Evolutionary conservation across 176 grass and related monocot species (phyloP).

Genomic region (Carex pumila): DNA sequence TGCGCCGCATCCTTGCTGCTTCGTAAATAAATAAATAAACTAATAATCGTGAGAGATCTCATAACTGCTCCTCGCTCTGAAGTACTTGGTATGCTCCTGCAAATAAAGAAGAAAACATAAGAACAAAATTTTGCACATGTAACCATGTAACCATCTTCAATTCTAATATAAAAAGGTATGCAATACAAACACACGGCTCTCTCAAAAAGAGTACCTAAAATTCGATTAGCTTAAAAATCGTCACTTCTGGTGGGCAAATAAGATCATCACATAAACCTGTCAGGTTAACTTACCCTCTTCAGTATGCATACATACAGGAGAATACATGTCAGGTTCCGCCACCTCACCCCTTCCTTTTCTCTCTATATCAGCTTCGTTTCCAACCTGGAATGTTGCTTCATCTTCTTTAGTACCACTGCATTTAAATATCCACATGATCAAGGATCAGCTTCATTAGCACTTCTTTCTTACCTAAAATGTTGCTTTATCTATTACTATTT

Average conservation of each 20-base stretch:
- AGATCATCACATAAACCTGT: not conserved
- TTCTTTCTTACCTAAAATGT: not conserved
- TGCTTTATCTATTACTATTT: not conserved
- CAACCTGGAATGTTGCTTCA: slow-evolving; percentile 11
- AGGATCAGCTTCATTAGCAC: not conserved
- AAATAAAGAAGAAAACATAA: not conserved
- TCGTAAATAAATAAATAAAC: not conserved
- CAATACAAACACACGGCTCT: not conserved
- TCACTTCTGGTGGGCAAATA: not conserved
- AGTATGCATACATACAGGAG: not conserved
- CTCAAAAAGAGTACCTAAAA: not conserved
- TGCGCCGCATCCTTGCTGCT: not conserved
- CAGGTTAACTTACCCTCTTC: not conserved
- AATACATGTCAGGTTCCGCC: not conserved
- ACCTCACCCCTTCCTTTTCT: slow-evolving; percentile 17
- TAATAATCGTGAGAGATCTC: not conserved
- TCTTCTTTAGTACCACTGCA: slow-evolving; percentile 26
- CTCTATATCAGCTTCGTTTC: slow-evolving; percentile 5
- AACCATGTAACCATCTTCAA: not conserved
- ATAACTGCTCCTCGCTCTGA: not conserved
- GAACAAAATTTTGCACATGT: not conserved
- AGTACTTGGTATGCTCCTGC: slow-evolving; percentile 1
- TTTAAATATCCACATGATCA: slow-evolving; percentile 10
- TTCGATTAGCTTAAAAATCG: not conserved
- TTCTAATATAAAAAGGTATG: not conserved